These are phyloP conservation scores for Eucalyptus pauciflora DNA, from an alignment of 345 rosid species.

Conservation along the genomic window DNA sequence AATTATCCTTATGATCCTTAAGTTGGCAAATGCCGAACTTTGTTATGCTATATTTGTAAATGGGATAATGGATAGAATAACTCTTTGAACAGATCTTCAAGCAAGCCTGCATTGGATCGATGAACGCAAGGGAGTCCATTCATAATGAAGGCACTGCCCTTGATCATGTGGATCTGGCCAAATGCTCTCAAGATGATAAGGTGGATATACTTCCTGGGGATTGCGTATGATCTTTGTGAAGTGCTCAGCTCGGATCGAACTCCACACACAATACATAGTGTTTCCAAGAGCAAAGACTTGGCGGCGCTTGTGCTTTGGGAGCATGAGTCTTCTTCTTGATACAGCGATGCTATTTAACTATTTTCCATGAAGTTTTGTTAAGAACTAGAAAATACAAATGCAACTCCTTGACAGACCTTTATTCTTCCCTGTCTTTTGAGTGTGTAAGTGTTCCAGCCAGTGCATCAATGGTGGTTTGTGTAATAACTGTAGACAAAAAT, in stretches of 20 bases:
- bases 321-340: not conserved
- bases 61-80: not conserved
- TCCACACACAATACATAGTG: not conserved
- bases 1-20: not conserved
- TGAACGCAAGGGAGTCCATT: not conserved
- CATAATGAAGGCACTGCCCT: not conserved
- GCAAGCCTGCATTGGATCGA: not conserved
- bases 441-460: not conserved
- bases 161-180: not conserved
- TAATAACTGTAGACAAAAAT: not conserved
- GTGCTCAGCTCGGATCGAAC: not conserved
- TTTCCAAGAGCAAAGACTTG: not conserved
- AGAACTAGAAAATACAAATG: not conserved
- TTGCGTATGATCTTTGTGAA: not conserved
- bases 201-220: not conserved
- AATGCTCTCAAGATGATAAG: not conserved
- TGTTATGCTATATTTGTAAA: not conserved
- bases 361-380: not conserved
- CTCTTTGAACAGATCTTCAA: not conserved
- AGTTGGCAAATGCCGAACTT: not conserved
- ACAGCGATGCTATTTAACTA: not conserved
- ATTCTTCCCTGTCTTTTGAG: not conserved
- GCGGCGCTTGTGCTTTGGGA: not conserved
- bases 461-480: not conserved
- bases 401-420: not conserved